Conservation (phyloP, 208 protist genomes). For the Histomonas meleagridis region DNA sequence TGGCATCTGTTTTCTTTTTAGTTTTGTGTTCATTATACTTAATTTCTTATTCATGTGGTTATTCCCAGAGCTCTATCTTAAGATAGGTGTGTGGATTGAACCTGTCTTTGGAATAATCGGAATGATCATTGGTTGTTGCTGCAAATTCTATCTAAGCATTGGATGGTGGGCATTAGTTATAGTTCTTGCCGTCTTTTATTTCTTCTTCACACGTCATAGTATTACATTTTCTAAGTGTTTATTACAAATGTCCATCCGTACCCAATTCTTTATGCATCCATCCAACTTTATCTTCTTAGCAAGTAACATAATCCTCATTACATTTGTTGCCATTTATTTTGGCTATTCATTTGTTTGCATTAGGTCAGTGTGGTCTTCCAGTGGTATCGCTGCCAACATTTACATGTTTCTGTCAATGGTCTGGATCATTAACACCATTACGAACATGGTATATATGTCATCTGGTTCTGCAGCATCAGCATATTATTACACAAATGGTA, state of each 20-base stretch:
- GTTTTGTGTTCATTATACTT: neutral
- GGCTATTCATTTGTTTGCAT: no score
- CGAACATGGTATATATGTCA: neutral
- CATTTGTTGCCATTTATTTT: no score
- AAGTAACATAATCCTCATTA: no score
- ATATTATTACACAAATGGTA: neutral
- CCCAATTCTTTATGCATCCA: no score
- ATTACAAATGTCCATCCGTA: no score
- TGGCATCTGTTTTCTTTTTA: neutral
- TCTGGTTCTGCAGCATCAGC: neutral
- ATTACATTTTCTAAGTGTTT: neutral
- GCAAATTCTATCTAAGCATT: neutral
- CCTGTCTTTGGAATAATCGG: neutral
- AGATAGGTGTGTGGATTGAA: neutral
- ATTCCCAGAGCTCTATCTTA: neutral
- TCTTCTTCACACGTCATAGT: neutral
- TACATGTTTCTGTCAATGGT: neutral
- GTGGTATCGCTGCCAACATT: neutral
- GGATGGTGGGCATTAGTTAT: neutral
- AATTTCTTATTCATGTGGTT: neutral
- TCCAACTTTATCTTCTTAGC: no score
- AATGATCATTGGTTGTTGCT: neutral
- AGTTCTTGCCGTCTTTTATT: neutral
- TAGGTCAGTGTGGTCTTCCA: no score
- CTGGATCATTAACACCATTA: neutral